Evolutionary conservation across 2,329 filamentous ascomycete genomes (phyloP).

Genomic region (Clarireedia monteithiana): DNA sequence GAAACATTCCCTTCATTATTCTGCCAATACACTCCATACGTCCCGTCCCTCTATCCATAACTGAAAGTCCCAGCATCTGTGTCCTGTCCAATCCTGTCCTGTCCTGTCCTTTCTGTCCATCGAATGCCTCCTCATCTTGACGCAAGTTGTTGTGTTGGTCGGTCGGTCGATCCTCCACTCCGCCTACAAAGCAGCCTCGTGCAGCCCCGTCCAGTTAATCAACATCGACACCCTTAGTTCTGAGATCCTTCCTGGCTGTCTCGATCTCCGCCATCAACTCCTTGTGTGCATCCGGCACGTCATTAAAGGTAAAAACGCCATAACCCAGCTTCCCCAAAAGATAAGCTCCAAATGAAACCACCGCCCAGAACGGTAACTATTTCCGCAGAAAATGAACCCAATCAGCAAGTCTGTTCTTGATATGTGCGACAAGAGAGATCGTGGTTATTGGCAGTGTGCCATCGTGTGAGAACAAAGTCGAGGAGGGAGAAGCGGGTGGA

Average conservation of each 20-base stretch:
- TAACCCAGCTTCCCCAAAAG: constrained; percentile 75
- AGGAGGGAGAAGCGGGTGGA: background rate
- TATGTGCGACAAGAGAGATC: constrained; percentile 4
- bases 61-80: background rate
- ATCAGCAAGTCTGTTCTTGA: constrained; percentile 7
- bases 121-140: too few relatives aligned
- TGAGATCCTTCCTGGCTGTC: constrained; percentile 65
- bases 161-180: background rate
- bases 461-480: constrained; percentile 6
- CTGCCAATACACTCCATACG: background rate
- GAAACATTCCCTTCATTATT: constrained; percentile 2
- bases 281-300: constrained; percentile 82
- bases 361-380: constrained; percentile 85
- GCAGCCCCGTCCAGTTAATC: constrained; percentile 18
- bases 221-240: constrained; percentile 61
- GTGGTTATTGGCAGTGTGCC: constrained; percentile 1
- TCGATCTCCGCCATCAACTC: constrained; percentile 84
- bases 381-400: constrained; percentile 5
- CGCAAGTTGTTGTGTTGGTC: too few relatives aligned
- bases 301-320: constrained; percentile 67
- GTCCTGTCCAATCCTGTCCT: background rate
- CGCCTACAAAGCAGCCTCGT: background rate
- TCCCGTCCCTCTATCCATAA: background rate
- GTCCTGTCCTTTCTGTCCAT: too few relatives aligned
- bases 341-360: constrained; percentile 86